Conservation (phyloP, 129 eudicot species). For the Gnaphalium uliginosum region DNA sequence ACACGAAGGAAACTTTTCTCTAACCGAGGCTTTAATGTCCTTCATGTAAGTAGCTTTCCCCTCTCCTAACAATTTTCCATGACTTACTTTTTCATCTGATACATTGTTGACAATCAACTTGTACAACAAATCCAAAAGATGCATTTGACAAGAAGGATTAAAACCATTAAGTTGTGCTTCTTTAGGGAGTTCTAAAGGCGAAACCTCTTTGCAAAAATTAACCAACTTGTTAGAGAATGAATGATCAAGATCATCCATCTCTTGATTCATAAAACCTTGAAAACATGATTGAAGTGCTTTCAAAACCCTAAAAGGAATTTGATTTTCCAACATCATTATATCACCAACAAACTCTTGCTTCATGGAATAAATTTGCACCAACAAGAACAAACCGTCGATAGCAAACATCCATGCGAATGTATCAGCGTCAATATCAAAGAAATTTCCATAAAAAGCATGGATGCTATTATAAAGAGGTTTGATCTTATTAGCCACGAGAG, state of each 20-base stretch:
- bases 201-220: neutral
- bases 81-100: neutral
- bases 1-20: neutral
- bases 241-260: neutral
- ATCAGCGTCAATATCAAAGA: neutral
- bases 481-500: neutral
- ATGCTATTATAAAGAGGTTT: neutral
- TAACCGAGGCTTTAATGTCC: neutral
- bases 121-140: constrained; percentile 3
- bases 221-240: neutral
- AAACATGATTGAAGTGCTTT: neutral
- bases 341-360: neutral
- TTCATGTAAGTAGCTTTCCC: neutral
- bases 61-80: neutral
- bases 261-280: neutral
- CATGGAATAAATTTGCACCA: neutral
- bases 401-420: constrained; percentile 14
- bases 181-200: neutral
- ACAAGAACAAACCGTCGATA: constrained; percentile 7
- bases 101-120: neutral
- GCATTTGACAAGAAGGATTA: neutral
- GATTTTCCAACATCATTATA: constrained; percentile 6
- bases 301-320: neutral
- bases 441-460: neutral
- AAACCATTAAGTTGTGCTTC: neutral